A percentile compares a stretch with the other conserved stretches of the same genome.
These are phyloP conservation scores for Taxawa tesnikishii DNA, from an alignment of 2,329 filamentous ascomycete species.

Conservation along the genomic window DNA sequence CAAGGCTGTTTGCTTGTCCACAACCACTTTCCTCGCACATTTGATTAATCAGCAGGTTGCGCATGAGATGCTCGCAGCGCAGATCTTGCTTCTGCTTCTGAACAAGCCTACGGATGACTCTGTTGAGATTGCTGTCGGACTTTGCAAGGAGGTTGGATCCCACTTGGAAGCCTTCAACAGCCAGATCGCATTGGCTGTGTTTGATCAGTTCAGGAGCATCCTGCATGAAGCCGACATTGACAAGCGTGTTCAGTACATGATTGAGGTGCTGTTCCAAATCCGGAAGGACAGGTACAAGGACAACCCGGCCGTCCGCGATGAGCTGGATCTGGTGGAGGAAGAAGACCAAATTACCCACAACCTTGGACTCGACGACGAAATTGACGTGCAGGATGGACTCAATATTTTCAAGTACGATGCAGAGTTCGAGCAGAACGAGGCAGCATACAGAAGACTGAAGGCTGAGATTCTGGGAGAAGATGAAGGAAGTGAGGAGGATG, in stretches of 20 bases:
- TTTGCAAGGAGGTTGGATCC: constrained; percentile 86
- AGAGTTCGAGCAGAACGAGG: constrained; percentile 83
- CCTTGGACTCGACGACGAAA: constrained; percentile 67
- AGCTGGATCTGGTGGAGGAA: constrained; percentile 90
- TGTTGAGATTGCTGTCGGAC: constrained; percentile 89
- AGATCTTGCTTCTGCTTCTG: constrained; percentile 82
- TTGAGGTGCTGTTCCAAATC: constrained; percentile 93
- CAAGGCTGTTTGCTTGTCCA: constrained; percentile 87
- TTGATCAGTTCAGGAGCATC: constrained; percentile 91
- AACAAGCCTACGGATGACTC: constrained; percentile 96
- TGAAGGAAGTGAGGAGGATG: constrained; percentile 57
- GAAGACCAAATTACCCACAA: constrained; percentile 95
- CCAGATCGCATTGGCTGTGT: constrained; percentile 77
- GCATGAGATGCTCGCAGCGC: constrained; percentile 83
- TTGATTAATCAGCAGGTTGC: constrained; percentile 93
- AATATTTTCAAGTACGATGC: constrained; percentile 95
- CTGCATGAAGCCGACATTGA: constrained; percentile 95
- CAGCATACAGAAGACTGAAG: constrained; percentile 78
- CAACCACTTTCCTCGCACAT: constrained; percentile 89
- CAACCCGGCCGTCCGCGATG: constrained; percentile 78
- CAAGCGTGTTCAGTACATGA: constrained; percentile 98
- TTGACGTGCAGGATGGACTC: constrained; percentile 73
- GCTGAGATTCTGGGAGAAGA: constrained; percentile 83
- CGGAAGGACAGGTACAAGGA: constrained; percentile 96
- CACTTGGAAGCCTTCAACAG: constrained; percentile 93